These are phyloP conservation scores for Fusarium sp. DNA, from an alignment of 2,329 filamentous ascomycete species.

Conservation along the genomic window DNA sequence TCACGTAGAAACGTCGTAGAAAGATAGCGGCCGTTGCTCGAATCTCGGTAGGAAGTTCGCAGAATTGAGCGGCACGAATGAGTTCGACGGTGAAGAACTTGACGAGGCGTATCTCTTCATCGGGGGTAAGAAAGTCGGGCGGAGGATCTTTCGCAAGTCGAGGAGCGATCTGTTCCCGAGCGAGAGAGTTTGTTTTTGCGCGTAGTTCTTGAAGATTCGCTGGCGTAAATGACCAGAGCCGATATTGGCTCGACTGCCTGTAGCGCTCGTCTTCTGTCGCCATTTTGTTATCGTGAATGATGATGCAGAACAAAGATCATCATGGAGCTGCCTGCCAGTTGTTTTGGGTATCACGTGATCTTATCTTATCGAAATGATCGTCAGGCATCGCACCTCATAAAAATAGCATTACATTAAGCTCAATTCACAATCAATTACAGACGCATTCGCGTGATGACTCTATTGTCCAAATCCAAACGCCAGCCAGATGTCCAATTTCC, in stretches of 20 bases:
- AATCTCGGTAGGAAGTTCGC: constrained; percentile 63
- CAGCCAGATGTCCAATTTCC: constrained; percentile 15
- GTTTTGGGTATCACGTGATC: constrained; percentile 21
- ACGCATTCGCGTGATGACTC: constrained; percentile 37
- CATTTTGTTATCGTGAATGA: constrained; percentile 62
- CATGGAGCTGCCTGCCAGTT: constrained; percentile 4
- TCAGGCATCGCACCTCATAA: background rate
- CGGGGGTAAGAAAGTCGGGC: constrained; percentile 83
- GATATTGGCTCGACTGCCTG: constrained; percentile 88
- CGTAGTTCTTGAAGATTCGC: constrained; percentile 78
- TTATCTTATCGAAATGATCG: constrained; percentile 24
- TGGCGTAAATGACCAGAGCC: constrained; percentile 91
- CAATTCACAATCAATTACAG: constrained; percentile 33
- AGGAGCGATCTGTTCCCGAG: constrained; percentile 70
- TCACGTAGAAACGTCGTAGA: constrained; percentile 93
- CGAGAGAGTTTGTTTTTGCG: constrained; percentile 81
- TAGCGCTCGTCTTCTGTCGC: constrained; percentile 91
- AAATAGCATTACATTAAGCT: background rate
- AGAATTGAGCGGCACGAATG: constrained; percentile 67
- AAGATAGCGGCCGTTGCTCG: constrained; percentile 84
- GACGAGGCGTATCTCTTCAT: constrained; percentile 86
- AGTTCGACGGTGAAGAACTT: constrained; percentile 78
- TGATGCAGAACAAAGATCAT: constrained; percentile 8
- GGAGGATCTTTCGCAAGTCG: constrained; percentile 67
- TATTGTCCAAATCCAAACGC: constrained; percentile 38